Conservation (phyloP, 176 grass and related monocot species). For the Oryza meyeriana region DNA sequence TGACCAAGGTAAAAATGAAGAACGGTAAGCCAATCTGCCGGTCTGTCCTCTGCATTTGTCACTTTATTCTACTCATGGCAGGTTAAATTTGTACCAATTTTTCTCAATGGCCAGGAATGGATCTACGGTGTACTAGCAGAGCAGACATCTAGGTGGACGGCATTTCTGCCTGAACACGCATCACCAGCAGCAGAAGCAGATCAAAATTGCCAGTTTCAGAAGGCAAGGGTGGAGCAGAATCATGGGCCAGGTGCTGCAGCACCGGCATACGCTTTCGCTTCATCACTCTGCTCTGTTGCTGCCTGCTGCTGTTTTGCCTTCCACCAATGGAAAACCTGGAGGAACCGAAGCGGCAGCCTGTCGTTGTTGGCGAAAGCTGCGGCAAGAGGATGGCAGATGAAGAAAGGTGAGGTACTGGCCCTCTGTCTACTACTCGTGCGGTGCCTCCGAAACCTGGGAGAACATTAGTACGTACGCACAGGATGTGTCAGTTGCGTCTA, state of each 20-base stretch:
- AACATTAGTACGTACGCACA: not conserved
- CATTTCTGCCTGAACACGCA: not conserved
- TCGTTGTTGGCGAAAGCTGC: not conserved
- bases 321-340: not conserved
- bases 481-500: not conserved
- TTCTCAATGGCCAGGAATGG: not conserved
- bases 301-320: not conserved
- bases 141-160: not conserved
- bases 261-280: not conserved
- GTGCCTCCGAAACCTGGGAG: not conserved
- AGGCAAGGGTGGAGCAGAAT: slow-evolving; percentile 10
- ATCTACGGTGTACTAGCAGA: not conserved
- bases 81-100: not conserved
- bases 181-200: not conserved
- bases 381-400: not conserved
- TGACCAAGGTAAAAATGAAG: not conserved
- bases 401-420: not conserved
- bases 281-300: not conserved
- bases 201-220: not conserved
- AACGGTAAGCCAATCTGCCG: not conserved
- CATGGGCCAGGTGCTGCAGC: slow-evolving; percentile 29
- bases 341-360: not conserved
- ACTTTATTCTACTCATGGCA: not conserved
- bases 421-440: not conserved
- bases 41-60: not conserved